A percentile compares a stretch with the other conserved stretches of the same genome.
Evolutionary conservation across 352 stramenopile species (phyloP).

Genomic region (Globisporangium spinosum): DNA sequence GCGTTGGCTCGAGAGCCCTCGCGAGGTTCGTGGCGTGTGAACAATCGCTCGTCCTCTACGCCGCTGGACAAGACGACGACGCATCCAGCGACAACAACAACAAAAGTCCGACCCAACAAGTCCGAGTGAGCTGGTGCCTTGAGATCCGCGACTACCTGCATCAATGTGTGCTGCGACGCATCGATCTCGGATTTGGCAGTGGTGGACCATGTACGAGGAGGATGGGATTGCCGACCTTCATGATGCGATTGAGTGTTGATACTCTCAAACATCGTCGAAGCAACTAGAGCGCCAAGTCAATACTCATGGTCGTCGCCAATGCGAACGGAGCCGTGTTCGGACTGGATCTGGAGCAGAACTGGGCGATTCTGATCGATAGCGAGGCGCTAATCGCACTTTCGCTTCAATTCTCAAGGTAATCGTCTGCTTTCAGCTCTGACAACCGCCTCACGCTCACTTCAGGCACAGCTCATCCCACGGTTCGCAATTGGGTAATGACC

Average conservation of each 20-base stretch:
- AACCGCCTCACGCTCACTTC: conserved; percentile 6
- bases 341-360: conserved; percentile 22
- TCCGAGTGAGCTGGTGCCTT: conserved; percentile 23
- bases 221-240: not conserved
- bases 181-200: conserved; percentile 19
- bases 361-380: conserved; percentile 21
- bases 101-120: not conserved
- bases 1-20: not conserved
- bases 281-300: conserved; percentile 6
- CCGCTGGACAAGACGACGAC: not conserved
- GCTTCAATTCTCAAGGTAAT: not conserved
- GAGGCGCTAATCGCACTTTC: not conserved
- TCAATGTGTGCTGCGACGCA: conserved; percentile 22
- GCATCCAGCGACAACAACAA: not conserved
- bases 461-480: not conserved
- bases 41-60: conserved; percentile 18
- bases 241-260: not conserved
- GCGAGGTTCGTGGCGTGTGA: conserved; percentile 8
- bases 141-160: conserved; percentile 41
- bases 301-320: conserved; percentile 27
- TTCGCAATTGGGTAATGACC: not conserved
- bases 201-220: not conserved
- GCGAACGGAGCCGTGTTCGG: conserved; percentile 21
- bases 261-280: not conserved
- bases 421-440: not conserved